Conservation (phyloP, 2,329 filamentous ascomycete genomes). For the Fusarium temperatum region DNA sequence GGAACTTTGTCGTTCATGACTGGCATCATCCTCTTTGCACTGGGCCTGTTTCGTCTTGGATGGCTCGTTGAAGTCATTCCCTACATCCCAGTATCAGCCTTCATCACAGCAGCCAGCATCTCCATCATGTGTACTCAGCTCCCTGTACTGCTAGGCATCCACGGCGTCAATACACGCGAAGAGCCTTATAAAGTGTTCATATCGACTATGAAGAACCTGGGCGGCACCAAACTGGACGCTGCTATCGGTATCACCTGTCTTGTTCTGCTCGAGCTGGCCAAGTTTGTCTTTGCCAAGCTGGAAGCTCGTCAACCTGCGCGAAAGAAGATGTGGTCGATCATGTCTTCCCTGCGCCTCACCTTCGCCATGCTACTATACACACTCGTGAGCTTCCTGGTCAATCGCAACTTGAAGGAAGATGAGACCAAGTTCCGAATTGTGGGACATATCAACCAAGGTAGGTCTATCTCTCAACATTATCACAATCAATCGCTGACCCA, state of each 20-base stretch:
- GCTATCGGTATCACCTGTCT: constrained; percentile 77
- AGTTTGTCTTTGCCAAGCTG: constrained; percentile 64
- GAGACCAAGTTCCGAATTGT: constrained; percentile 69
- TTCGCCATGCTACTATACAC: constrained; percentile 82
- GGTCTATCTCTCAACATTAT: neutral
- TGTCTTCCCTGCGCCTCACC: constrained; percentile 77
- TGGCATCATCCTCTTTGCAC: constrained; percentile 54
- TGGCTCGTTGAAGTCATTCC: constrained; percentile 64
- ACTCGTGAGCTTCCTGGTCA: constrained; percentile 74
- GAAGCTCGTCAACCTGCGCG: constrained; percentile 68
- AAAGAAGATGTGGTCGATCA: constrained; percentile 75
- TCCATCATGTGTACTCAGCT: constrained; percentile 61
- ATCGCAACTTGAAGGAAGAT: constrained; percentile 59
- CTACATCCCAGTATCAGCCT: constrained; percentile 59
- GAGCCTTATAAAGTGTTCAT: constrained; percentile 55
- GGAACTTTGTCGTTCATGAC: constrained; percentile 56
- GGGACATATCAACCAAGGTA: constrained; percentile 70
- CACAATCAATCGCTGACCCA: constrained; percentile 7
- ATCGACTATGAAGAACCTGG: constrained; percentile 54
- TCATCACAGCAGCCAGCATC: constrained; percentile 61
- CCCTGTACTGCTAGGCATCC: constrained; percentile 55
- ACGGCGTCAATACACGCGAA: constrained; percentile 55
- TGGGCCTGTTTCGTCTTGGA: constrained; percentile 58
- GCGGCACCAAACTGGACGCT: constrained; percentile 67
- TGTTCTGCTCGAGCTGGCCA: constrained; percentile 68